Evolutionary conservation across 106 monocot species (phyloP).

Genomic region (Dendrobium catenatum): DNA sequence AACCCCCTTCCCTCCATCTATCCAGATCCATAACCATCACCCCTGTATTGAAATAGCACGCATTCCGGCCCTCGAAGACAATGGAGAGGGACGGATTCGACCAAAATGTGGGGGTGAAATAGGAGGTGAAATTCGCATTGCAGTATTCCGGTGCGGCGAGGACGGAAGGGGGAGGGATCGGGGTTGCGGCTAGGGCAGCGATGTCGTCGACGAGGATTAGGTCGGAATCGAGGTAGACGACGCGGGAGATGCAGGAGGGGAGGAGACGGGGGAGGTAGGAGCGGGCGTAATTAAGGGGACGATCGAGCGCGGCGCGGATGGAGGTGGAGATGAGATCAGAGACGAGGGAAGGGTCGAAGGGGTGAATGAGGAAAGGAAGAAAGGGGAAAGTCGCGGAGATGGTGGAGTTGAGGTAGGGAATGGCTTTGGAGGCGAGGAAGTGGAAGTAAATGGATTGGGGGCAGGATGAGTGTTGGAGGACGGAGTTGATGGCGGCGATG

Average conservation of each 20-base stretch:
- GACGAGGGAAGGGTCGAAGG: constrained; percentile 37
- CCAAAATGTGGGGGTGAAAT: constrained; percentile 72
- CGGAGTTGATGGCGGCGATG: constrained; percentile 62
- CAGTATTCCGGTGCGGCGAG: constrained; percentile 75
- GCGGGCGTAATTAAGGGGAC: constrained; percentile 59
- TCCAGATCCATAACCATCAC: constrained; percentile 83
- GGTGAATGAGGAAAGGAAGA: constrained; percentile 43
- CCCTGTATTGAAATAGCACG: constrained; percentile 83
- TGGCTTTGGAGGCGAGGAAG: constrained; percentile 39
- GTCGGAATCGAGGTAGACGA: constrained; percentile 64
- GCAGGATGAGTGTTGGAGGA: constrained; percentile 63
- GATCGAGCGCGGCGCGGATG: constrained; percentile 52
- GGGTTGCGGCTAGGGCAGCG: constrained; percentile 25
- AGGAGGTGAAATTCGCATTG: constrained; percentile 58
- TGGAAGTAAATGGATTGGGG: constrained; percentile 65
- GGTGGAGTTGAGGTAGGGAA: constrained; percentile 36
- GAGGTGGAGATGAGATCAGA: constrained; percentile 55
- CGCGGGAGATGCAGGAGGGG: constrained; percentile 34
- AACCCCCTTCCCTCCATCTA: constrained; percentile 41
- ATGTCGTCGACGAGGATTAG: constrained; percentile 64
- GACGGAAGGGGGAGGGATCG: constrained; percentile 15
- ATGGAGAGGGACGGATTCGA: constrained; percentile 44
- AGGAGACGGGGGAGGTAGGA: constrained; percentile 47
- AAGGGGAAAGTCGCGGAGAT: constrained; percentile 44
- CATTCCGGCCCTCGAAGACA: constrained; percentile 30